Percentiles rank a stretch among this genome's conserved stretches.
These are phyloP conservation scores for Eucalyptus caleyi DNA, from an alignment of 345 rosid species.

Conservation along the genomic window DNA sequence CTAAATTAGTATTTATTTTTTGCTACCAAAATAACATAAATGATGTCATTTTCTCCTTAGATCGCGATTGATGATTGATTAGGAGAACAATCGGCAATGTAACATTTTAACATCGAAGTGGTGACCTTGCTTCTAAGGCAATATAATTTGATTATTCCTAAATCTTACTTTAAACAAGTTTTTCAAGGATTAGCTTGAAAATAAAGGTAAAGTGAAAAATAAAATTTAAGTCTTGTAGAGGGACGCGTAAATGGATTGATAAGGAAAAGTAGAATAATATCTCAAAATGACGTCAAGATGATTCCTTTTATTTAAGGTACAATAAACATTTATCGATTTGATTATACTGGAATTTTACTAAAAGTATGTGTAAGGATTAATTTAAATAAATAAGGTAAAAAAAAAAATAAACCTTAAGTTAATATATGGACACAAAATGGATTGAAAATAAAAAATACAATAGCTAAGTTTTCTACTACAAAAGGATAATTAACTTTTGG, in stretches of 20 bases:
- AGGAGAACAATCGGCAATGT: neutral
- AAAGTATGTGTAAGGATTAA: neutral
- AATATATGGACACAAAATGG: neutral
- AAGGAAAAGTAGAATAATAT: neutral
- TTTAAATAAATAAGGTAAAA: neutral
- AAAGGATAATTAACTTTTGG: neutral
- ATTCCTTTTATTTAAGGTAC: neutral
- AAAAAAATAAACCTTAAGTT: neutral
- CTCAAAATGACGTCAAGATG: neutral
- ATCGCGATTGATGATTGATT: neutral
- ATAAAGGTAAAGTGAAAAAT: neutral
- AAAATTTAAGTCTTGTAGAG: neutral
- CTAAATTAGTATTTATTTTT: neutral
- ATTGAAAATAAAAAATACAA: neutral
- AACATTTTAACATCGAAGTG: neutral
- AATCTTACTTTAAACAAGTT: neutral
- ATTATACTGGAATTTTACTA: neutral
- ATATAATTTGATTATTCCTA: neutral
- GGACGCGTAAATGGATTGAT: neutral
- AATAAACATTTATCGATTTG: neutral
- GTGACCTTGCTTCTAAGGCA: neutral
- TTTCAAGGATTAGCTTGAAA: neutral
- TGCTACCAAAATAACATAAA: neutral
- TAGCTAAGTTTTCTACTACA: neutral
- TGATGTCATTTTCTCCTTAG: neutral